Conservation (phyloP, 1,284 basidiomycete genomes). For the Tilletiopsis washingtonensis region DNA sequence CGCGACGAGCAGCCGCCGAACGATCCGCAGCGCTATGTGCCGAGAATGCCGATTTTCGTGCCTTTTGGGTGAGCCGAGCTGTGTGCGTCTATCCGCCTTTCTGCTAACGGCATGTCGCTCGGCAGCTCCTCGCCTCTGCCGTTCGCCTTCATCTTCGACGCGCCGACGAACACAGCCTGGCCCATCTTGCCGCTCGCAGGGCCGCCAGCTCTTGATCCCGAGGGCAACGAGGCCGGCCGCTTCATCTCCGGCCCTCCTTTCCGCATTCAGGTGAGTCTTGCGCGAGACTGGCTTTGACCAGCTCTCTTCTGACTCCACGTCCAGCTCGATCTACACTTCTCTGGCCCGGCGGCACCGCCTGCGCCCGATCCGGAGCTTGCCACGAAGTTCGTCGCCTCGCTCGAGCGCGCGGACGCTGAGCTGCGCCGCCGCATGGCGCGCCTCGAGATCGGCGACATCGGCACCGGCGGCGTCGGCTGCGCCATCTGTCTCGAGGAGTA, state of each 20-base stretch:
- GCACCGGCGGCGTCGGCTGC: constrained; percentile 27
- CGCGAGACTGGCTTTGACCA: too few relatives aligned
- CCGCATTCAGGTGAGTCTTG: too few relatives aligned
- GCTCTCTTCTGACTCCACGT: too few relatives aligned
- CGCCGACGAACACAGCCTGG: constrained; percentile 26
- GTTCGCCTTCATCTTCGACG: constrained; percentile 38
- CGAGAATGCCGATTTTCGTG: too few relatives aligned
- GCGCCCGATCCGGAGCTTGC: constrained; percentile 24
- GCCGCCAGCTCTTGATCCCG: neutral
- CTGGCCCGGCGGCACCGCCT: constrained; percentile 13
- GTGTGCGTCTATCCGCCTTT: too few relatives aligned
- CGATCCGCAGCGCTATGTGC: neutral
- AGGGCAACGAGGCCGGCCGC: neutral
- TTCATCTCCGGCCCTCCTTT: constrained; percentile 33
- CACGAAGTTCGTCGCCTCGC: constrained; percentile 20
- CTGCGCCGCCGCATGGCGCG: constrained; percentile 39
- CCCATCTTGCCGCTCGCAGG: constrained; percentile 16
- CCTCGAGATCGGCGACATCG: constrained; percentile 35
- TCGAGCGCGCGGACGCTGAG: constrained; percentile 41
- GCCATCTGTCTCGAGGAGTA: constrained; percentile 41
- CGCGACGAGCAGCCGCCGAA: too few relatives aligned
- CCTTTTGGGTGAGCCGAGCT: too few relatives aligned
- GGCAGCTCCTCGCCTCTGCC: constrained; percentile 33
- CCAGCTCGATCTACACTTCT: constrained; percentile 24
- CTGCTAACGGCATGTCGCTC: too few relatives aligned